Evolutionary conservation across 2,329 filamentous ascomycete genomes (phyloP), one percentile per base, ranked within the genome.

Genomic region (Leptographium lundbergii): DNA sequence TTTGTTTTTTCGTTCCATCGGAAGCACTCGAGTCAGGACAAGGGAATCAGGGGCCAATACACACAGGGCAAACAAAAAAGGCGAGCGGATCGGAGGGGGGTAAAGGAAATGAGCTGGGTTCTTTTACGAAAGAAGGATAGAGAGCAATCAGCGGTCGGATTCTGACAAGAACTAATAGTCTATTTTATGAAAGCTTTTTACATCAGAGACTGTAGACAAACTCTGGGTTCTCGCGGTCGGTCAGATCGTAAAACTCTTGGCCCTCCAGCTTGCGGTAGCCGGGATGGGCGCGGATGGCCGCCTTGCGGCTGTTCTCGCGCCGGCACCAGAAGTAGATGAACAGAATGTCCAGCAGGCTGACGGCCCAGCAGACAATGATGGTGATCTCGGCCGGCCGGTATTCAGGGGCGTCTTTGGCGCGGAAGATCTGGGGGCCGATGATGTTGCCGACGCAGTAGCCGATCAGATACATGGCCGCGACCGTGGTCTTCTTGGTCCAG

Each of bases 161-260:
- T 51, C n/a, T 29, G 4, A 51, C 13, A 34, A 53, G 10, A 54
- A 24, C 6, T 36, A 36, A 34, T 14, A 39, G 13, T 11, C 3
- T 22, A 24, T 24, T 24, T 48, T 13, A 25, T 50, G 7, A 19
- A 4, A 32, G 6, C 52, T 71, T n/a, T n/a, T n/a, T n/a, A n/a
- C n/a, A n/a, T n/a, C 9, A 81, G 54, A 83, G 61, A 24, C 75
- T 77, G 67, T 88, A 88, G 0, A 80, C 69, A 66, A 88, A 86
- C 67, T 87, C 80, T 1, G 75, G 72, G 61, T 86, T 88, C 73
- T 88, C 84, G 59, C 75, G 71, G 66, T 88, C 85, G 4, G 84
- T 87, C 62, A 87, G 69, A 67, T 88, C 84, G 59, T 82, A 72
- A 70, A 81, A 87, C 74, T 87, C 85, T 69, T 87, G 83, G 62